Evolutionary conservation across 192 early-diverging fungal species (phyloP).

Genomic region (Coemansia sp.): DNA sequence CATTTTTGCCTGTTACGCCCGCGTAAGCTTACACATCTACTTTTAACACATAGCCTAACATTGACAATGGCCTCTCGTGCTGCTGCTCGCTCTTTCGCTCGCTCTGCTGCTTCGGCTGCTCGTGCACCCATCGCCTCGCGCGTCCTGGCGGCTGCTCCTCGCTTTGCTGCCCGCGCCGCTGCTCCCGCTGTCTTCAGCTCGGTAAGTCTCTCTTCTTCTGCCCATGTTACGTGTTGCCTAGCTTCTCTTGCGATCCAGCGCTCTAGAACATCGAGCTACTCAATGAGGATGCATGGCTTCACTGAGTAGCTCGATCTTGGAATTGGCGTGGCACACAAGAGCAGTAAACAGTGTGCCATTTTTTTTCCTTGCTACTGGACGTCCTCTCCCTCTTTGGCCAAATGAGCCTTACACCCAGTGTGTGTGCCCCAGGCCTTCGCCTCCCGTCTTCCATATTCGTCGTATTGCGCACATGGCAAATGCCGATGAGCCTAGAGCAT

Average conservation of each 20-base stretch:
- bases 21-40: neutral
- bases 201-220: conserved; percentile 32
- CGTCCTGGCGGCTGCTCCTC: conserved; percentile 52
- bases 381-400: neutral
- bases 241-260: neutral
- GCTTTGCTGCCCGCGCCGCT: conserved; percentile 48
- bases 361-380: neutral
- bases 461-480: neutral
- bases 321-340: too few species aligned
- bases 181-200: conserved; percentile 34
- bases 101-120: conserved; percentile 43
- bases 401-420: neutral
- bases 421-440: too few species aligned
- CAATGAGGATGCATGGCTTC: too few species aligned
- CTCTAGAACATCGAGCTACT: neutral
- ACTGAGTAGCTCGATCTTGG: too few species aligned
- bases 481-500: neutral
- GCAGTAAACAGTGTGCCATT: too few species aligned
- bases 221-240: neutral
- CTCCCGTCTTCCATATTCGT: too few species aligned
- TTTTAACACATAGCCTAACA: conserved; percentile 13
- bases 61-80: conserved; percentile 55
- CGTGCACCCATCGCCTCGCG: conserved; percentile 51
- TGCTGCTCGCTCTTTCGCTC: conserved; percentile 50
- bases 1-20: conserved; percentile 6